Evolutionary conservation across 345 rosid genomes (phyloP).

Genomic region (Salix udensis): DNA sequence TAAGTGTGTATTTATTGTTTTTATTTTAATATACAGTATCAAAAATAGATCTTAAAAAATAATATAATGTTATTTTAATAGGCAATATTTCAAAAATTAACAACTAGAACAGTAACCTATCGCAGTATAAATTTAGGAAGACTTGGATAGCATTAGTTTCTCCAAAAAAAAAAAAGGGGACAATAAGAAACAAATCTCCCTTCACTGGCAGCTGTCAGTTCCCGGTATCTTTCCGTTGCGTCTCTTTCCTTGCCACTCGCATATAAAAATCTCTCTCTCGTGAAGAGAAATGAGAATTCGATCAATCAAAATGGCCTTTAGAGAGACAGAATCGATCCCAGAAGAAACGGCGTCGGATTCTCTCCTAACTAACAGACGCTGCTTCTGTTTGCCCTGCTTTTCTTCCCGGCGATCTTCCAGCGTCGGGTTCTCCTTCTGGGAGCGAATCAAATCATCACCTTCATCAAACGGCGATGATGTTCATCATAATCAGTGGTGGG

Average conservation of each 20-base stretch:
- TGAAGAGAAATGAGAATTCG: not conserved
- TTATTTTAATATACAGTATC: no score
- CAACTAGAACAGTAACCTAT: no score
- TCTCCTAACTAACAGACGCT: constrained; percentile 27
- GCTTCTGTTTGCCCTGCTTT: constrained; percentile 60
- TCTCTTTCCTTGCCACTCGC: not conserved
- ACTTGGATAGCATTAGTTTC: no score
- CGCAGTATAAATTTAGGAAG: no score
- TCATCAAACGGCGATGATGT: constrained; percentile 16
- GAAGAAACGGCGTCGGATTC: constrained; percentile 11
- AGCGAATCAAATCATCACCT: constrained; percentile 31
- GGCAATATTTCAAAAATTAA: no score
- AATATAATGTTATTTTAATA: no score
- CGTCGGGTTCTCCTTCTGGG: constrained; percentile 55
- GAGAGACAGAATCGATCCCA: not conserved
- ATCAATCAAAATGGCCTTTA: not conserved
- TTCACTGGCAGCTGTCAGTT: constrained; percentile 10
- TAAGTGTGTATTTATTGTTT: no score
- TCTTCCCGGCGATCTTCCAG: constrained; percentile 30
- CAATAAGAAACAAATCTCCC: no score
- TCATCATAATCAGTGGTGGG: constrained; percentile 43
- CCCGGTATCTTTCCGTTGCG: constrained; percentile 19
- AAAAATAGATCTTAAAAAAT: no score
- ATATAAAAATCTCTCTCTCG: not conserved
- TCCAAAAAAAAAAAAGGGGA: no score